Evolutionary conservation across 352 stramenopile species (phyloP), one percentile per base, ranked within the genome.

Genomic region (Globisporangium paddicum): DNA sequence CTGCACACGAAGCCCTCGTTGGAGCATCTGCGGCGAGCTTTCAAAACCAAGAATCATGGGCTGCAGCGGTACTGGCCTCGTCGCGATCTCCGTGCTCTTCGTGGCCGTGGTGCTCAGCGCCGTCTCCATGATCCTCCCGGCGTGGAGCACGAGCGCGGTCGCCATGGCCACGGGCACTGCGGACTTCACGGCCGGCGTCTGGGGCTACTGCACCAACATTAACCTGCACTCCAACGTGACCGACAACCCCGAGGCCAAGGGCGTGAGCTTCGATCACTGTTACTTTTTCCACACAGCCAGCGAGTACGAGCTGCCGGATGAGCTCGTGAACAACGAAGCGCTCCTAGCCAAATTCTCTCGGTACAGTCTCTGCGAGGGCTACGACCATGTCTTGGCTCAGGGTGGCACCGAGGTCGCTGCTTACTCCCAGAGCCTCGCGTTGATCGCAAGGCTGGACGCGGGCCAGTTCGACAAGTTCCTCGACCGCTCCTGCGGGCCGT

Each of bases 211-310:
- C 67, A 86, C 78, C 40, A 73, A 86, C 59, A 58, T 84, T n/a
- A 40, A 84, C 60, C 64, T 87, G 26, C 49, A 55, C 58, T 49
- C 44, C 14, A 19, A 42, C 4, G 54, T 54, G 8, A 54, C 13
- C 21, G 16, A 8, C 44, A 61, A 28, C 50, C 55, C 21, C 9
- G 35, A 13, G 28, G 53, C 28, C 19, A 77, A 85, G 56, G 47
- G 55, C 40, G 55, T 71, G 28, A 60, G 59, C 40, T 87, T 86
- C 34, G 75, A 89, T 67, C 72, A 81, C 60, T 89, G 79, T 64
- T 89, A 83, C 63, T 76, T 87, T 66, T 89, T 87, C 68, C 75
- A 89, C 63, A 83, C 79, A 13, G 73, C 71, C 1, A 85, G 71
- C 64, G 64, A 83, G 26, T 79, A 78, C 59, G 62, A 89, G 42